These are phyloP conservation scores for Colletotrichum falcatum DNA, from an alignment of 2,329 filamentous ascomycete species.

Conservation along the genomic window DNA sequence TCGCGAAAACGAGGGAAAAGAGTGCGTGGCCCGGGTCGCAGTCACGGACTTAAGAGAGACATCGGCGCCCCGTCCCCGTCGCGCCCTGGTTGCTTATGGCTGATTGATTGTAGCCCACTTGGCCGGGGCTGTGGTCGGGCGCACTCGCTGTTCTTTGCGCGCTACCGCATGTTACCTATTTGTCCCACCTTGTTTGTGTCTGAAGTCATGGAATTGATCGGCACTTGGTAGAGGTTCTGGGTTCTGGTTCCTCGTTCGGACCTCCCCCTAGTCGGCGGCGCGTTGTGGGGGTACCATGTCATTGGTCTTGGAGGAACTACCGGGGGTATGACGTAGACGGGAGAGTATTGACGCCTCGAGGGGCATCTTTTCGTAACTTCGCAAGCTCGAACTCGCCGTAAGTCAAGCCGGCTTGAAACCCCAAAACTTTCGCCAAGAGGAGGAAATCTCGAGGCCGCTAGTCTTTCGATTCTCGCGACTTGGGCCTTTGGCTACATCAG, in stretches of 20 bases:
- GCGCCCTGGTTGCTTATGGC: slow-evolving; percentile 15
- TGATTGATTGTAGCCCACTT: slow-evolving; percentile 15
- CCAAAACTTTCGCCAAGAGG: slow-evolving; percentile 22
- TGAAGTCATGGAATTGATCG: slow-evolving; percentile 37
- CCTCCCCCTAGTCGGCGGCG: background rate
- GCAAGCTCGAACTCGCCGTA: background rate
- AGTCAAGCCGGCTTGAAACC: slow-evolving; percentile 6
- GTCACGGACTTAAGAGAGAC: slow-evolving; percentile 30
- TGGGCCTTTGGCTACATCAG: background rate
- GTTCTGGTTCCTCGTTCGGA: background rate
- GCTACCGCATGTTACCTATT: background rate
- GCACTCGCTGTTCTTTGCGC: background rate
- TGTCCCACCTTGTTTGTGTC: slow-evolving; percentile 11
- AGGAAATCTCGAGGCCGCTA: slow-evolving; percentile 9
- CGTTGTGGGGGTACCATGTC: slow-evolving; percentile 39
- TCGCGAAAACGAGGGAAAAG: slow-evolving; percentile 19
- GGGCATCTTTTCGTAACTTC: background rate
- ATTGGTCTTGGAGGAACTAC: slow-evolving; percentile 24
- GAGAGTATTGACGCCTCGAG: background rate
- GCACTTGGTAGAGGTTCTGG: slow-evolving; percentile 25
- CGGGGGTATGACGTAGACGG: slow-evolving; percentile 30
- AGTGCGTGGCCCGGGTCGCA: slow-evolving; percentile 17
- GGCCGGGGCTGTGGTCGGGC: slow-evolving; percentile 29
- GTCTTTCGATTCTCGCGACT: background rate
- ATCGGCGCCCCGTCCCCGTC: slow-evolving; percentile 31